Percentiles rank a stretch among this genome's conserved stretches.
Evolutionary conservation across 352 stramenopile genomes (phyloP).

Genomic region (Elongisporangium anandrum): DNA sequence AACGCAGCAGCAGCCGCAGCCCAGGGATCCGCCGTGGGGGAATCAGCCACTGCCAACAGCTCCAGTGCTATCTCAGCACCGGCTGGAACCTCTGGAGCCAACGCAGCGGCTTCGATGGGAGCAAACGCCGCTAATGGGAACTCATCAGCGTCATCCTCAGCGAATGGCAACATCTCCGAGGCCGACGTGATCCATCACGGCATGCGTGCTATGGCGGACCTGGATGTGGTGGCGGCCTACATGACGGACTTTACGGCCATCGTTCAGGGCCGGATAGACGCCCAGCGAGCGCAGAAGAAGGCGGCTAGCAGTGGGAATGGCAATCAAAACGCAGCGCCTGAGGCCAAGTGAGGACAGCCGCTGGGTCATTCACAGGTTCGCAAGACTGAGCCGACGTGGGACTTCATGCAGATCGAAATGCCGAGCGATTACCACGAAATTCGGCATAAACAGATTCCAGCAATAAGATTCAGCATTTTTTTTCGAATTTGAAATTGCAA

Average conservation of each 20-base stretch:
- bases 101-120: conserved; percentile 10
- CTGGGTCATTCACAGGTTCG: background rate
- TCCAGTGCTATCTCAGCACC: conserved; percentile 1
- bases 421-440: too few species aligned
- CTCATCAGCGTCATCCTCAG: conserved; percentile 11
- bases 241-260: conserved; percentile 91
- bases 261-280: conserved; percentile 66
- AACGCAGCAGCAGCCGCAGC: conserved; percentile 13
- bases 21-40: conserved; percentile 1
- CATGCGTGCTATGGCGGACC: conserved; percentile 78
- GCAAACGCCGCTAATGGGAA: conserved; percentile 15
- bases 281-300: conserved; percentile 71
- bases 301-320: conserved; percentile 19
- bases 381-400: background rate
- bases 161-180: conserved; percentile 56
- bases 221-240: conserved; percentile 92
- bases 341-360: background rate
- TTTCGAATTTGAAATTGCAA: too few species aligned
- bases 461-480: too few species aligned
- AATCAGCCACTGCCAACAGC: conserved; percentile 1
- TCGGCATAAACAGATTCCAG: too few species aligned
- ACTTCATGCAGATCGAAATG: too few species aligned
- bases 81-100: conserved; percentile 1
- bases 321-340: background rate
- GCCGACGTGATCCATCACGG: conserved; percentile 84